These are phyloP conservation scores for Delonix regia DNA, from an alignment of 306 rosid genomes.

Conservation along the genomic window DNA sequence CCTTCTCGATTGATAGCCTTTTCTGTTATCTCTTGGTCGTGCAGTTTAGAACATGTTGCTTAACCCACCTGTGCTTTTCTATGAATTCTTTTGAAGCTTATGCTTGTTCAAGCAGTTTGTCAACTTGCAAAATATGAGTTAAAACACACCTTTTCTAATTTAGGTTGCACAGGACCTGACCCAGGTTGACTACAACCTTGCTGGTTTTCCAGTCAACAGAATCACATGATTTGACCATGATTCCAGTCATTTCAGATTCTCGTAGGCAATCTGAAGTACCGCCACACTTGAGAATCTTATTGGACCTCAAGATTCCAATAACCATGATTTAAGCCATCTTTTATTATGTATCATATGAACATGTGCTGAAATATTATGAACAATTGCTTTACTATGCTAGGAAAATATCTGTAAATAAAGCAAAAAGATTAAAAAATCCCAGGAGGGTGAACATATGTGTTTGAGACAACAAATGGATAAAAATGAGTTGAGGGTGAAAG, in stretches of 20 bases:
- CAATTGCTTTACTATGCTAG: background rate
- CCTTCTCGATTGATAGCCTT: background rate
- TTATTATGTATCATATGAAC: background rate
- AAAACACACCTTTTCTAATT: background rate
- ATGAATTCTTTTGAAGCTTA: too few relatives aligned
- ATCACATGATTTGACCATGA: background rate
- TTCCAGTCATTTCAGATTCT: background rate
- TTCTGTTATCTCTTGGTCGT: background rate
- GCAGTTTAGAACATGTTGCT: slow-evolving; percentile 9
- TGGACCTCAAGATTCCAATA: background rate
- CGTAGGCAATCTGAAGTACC: background rate
- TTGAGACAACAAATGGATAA: background rate
- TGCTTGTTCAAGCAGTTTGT: too few relatives aligned
- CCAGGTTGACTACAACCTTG: background rate
- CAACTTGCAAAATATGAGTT: background rate
- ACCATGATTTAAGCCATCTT: background rate
- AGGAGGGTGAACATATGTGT: background rate
- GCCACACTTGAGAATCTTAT: background rate
- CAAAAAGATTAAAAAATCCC: background rate
- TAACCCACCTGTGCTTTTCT: background rate
- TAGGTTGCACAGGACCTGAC: background rate
- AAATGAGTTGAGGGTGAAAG: slow-evolving; percentile 15
- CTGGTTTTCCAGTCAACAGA: background rate
- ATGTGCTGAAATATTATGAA: too few relatives aligned
- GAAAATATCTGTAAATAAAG: background rate